phyloP scores from a whole-genome alignment of 2,329 filamentous ascomycete species.

The Cadophora sp. region DNA sequence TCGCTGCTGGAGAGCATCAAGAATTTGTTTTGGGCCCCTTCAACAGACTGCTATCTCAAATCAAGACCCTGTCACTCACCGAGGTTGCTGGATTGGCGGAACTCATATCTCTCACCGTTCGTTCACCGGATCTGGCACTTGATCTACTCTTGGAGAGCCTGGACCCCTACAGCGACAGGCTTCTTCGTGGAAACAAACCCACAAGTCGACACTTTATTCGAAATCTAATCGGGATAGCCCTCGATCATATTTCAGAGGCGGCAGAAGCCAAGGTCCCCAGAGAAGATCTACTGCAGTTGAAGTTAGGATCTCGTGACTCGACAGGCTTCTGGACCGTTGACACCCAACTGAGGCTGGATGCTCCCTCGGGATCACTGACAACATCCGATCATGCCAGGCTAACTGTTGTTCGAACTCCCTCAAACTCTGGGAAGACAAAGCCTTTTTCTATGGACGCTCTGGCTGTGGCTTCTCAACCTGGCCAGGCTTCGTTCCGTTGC shows the following conservation, averaged over 20 bases:
- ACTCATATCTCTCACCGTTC: conserved; percentile 20
- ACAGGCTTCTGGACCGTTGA: conserved; percentile 6
- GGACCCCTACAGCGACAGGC: conserved; percentile 4
- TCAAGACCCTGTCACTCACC: conserved; percentile 15
- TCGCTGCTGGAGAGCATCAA: conserved; percentile 16
- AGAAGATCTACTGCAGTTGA: conserved; percentile 16
- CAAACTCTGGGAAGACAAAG: conserved; percentile 2
- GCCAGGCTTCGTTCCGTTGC: conserved; percentile 18
- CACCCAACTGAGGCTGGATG: conserved; percentile 16
- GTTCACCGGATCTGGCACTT: conserved; percentile 18
- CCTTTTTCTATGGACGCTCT: conserved; percentile 20
- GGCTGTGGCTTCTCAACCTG: conserved; percentile 9
- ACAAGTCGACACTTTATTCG: conserved; percentile 7
- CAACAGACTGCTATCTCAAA: conserved; percentile 19
- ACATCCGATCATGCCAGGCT: conserved; percentile 22
- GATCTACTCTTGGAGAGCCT: conserved; percentile 19
- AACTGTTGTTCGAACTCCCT: conserved; percentile 9
- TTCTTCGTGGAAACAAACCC: background rate
- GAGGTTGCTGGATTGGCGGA: conserved; percentile 14
- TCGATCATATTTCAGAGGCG: conserved; percentile 22
- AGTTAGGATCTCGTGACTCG: background rate
- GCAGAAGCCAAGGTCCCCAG: conserved; percentile 6
- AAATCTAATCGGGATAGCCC: conserved; percentile 21
- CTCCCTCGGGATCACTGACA: background rate
- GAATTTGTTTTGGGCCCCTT: conserved; percentile 20